These are phyloP conservation scores for Candida sanyaensis DNA, from an alignment of 1,139 yeast species.

Conservation along the genomic window DNA sequence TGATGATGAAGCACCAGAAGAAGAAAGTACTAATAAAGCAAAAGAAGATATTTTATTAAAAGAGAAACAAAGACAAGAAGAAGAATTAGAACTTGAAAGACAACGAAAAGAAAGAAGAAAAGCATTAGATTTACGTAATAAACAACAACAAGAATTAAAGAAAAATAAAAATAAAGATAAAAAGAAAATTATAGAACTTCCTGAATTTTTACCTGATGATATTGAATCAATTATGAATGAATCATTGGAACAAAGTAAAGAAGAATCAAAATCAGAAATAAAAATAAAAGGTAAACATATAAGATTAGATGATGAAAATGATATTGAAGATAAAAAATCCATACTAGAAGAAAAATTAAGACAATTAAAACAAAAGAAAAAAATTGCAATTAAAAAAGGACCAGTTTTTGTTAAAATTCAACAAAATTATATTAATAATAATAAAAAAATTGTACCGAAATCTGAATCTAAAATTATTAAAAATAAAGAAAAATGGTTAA, in stretches of 20 bases:
- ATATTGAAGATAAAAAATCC: conserved; percentile 26
- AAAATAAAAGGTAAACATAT: conserved; percentile 34
- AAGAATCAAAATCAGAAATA: no score
- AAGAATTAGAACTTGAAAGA: conserved; percentile 35
- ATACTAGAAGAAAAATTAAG: conserved; percentile 17
- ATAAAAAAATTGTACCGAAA: conserved; percentile 44
- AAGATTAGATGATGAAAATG: conserved; percentile 37
- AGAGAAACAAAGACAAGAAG: conserved; percentile 33
- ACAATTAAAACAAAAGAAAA: conserved; percentile 38
- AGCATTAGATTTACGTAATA: conserved; percentile 46
- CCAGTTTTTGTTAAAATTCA: conserved; percentile 57
- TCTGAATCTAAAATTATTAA: conserved; percentile 43
- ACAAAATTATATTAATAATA: conserved; percentile 26
- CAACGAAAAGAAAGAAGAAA: conserved; percentile 52
- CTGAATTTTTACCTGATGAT: conserved; percentile 54
- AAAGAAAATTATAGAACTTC: conserved; percentile 31
- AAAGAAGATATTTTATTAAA: conserved; percentile 33
- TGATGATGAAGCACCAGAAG: conserved; percentile 53
- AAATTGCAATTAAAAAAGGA: conserved; percentile 49
- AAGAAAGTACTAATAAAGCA: conserved; percentile 36
- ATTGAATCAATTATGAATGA: conserved; percentile 33
- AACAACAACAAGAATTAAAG: conserved; percentile 47
- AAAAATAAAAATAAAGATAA: no score
- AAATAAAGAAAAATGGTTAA: conserved; percentile 60
- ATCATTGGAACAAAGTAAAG: conserved; percentile 10